phyloP scores from a whole-genome alignment of 2,329 filamentous ascomycete species.

The Diaporthe citrichinensis region DNA sequence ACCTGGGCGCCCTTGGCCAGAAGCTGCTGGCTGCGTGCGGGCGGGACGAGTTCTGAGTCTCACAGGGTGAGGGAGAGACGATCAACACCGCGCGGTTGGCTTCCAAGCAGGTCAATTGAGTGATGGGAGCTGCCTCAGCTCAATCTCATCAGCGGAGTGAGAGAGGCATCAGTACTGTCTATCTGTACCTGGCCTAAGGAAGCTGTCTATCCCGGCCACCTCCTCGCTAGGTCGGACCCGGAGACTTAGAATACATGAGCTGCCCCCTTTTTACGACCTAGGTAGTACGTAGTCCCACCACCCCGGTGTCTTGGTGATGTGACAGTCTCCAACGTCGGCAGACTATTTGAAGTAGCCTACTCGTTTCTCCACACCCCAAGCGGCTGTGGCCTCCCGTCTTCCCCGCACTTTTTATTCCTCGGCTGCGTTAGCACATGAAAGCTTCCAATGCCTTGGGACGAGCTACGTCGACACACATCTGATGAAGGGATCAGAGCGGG shows the following conservation, averaged over 20 bases:
- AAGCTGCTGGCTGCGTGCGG: slow-evolving; percentile 57
- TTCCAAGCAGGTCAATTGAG: not conserved
- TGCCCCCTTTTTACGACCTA: not conserved
- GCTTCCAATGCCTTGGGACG: slow-evolving; percentile 3
- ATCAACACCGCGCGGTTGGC: not conserved
- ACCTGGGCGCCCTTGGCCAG: slow-evolving; percentile 62
- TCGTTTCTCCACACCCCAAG: slow-evolving; percentile 5
- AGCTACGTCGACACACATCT: slow-evolving; percentile 6
- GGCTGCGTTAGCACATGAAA: slow-evolving; percentile 28
- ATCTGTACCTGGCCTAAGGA: no score
- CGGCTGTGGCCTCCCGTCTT: not conserved
- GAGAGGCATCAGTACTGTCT: not conserved
- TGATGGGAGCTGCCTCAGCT: not conserved
- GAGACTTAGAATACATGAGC: not conserved
- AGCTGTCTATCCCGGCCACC: not conserved
- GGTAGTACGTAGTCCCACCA: no score
- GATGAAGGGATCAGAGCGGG: slow-evolving; percentile 9
- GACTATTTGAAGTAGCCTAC: not conserved
- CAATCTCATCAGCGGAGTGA: not conserved
- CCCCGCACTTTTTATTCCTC: slow-evolving; percentile 33
- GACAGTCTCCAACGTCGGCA: not conserved
- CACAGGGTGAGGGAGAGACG: no score
- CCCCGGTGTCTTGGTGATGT: not conserved
- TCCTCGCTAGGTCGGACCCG: not conserved
- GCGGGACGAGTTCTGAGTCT: slow-evolving; percentile 51